Evolutionary conservation across 257 asterid species (phyloP), one percentile per base, ranked within the genome.

Genomic region (Primulina tabacum): DNA sequence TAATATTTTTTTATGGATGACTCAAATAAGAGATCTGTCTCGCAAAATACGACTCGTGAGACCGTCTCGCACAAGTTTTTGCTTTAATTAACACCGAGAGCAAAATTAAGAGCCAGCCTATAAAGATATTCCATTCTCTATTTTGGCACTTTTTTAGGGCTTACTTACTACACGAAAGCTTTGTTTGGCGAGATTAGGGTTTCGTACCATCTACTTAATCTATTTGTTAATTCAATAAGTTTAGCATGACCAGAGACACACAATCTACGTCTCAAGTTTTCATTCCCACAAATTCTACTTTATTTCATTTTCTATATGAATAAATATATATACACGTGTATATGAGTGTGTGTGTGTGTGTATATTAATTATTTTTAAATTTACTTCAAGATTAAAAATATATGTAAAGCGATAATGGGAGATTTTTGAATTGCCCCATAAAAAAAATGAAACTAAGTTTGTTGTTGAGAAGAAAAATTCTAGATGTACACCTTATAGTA

Each of bases 131-230:
- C 18, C 18, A 43, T 43, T 43, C 55, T 43, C 55, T 43, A 12
- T 38, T 38, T 38, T 37, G 43, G 43, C 2, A 37, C 4, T 43
- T 33, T 24, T 43, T 43, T 43, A 43, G n/a, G 55, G 55, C 55
- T 43, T 43, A 11, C 17, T 40, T 40, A 14, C 17, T 14, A 43
- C 55, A 43, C 18, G n/a, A 43, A 43, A 43, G n/a, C n/a, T 43
- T 43, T 43, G 55, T 34, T 20, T 3, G 35, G 37, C 28, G 16
- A 33, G 17, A 50, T 50, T 43, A 69, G 73, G 73, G 73, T 69
- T 69, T 58, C 26, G 55, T 56, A 35, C 8, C 33, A 7, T 4
- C 8, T 50, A 18, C 53, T 11, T 43, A 12, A 43, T 43, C 55
- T 12, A 43, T 3, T 43, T 43, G 55, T 12, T 43, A 43, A 43